These are phyloP conservation scores for Fraxinus cuspidata DNA, from an alignment of 257 asterid species.

Conservation along the genomic window DNA sequence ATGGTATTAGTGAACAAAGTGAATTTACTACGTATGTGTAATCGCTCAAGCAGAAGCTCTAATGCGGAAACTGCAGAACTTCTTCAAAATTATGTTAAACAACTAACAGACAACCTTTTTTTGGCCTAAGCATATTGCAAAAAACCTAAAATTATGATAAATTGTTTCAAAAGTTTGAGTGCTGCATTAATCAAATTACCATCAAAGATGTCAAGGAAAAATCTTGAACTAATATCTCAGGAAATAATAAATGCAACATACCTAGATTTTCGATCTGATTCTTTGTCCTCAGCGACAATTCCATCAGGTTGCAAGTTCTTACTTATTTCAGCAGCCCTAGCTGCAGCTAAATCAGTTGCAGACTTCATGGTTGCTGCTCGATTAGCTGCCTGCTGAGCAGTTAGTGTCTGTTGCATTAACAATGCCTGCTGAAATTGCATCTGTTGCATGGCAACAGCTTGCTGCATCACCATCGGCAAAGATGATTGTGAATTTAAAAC, in stretches of 20 bases:
- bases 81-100: not conserved
- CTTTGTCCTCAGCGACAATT: constrained; percentile 52
- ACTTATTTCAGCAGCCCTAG: constrained; percentile 98
- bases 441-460: constrained; percentile 98
- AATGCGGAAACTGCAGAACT: not conserved
- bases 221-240: not conserved
- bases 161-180: constrained; percentile 10
- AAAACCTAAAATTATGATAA: not conserved
- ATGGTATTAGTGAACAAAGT: not conserved
- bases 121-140: constrained; percentile 4
- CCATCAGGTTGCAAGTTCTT: constrained; percentile 87
- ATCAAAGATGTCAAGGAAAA: constrained; percentile 16
- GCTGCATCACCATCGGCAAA: constrained; percentile 86
- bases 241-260: constrained; percentile 25
- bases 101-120: not conserved
- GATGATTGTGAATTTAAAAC: constrained; percentile 52
- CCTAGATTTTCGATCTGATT: constrained; percentile 68
- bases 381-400: constrained; percentile 92
- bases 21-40: not conserved
- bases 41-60: not conserved
- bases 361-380: constrained; percentile 96
- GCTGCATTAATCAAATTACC: constrained; percentile 8
- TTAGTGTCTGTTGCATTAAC: constrained; percentile 84
- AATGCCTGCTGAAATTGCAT: constrained; percentile 99
- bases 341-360: constrained; percentile 95